Base-by-base conservation (phyloP, 1,139 yeast species). In the Dujonia santamariae region DNA sequence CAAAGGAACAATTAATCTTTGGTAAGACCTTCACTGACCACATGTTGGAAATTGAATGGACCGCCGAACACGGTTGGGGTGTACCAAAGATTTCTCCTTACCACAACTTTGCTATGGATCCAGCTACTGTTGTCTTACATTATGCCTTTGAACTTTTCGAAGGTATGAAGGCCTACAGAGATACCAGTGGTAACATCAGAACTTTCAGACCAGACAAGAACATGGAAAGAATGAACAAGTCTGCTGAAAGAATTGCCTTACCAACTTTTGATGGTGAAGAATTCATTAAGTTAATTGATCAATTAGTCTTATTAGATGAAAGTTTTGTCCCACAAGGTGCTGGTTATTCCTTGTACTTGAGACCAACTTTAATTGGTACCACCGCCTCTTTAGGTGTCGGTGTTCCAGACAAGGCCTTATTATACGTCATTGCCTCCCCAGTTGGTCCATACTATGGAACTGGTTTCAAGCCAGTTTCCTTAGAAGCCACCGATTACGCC, bases 321-420 rank as follows among this genome's bases (percentile, higher is more conserved):
- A 72, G 76, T 44, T 78, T 87, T 61, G 82, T 92, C 42, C 98
- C 98, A 36, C 63, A 75, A 40, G 85, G 86, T 39, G 74, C 75
- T 46, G 98, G 97, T 36, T 88, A 84, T 69, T 85, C 97, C 18
- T 72, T 92, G 51, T 92, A 92, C 64, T 72, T 92, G 48, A 80
- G 98, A 60, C 98, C 98, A 38, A 86, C 97, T 27, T 61, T 92
- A 68, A 92, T 92, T 50, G 97, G 97, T 51, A 90, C 97, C 40
- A 77, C 88, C 40, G 77, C 84, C 30, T 80, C 85, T 31, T 72
- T 92, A 39, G 97, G 97, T 42, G 96, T 92, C 38, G 72, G 79
- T 37, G 63, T 78, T 26, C 97, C 97, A 33, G 75, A 77, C 48
- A 80, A 69, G 50, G 97, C 97, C 4, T 67, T 86, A 39, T 67